Percentiles rank a stretch among this genome's conserved stretches.
phyloP scores from a whole-genome alignment of 2,329 filamentous ascomycete genomes.

The Cytospora piceicola region DNA sequence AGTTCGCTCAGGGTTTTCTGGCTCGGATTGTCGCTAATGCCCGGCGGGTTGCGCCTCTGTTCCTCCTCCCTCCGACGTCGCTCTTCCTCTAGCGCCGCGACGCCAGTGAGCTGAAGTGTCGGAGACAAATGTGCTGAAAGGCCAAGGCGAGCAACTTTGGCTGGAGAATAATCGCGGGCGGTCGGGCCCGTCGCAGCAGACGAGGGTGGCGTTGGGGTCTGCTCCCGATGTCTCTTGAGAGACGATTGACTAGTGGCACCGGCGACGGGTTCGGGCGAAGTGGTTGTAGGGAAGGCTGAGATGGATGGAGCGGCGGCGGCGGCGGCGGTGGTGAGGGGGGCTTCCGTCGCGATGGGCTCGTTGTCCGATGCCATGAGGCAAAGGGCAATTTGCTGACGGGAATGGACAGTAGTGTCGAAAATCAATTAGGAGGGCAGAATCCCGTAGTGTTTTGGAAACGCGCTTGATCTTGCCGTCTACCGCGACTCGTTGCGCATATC shows the following conservation, averaged over 20 bases:
- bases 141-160: conserved; percentile 56
- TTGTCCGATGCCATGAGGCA: conserved; percentile 57
- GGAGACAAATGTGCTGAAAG: conserved; percentile 48
- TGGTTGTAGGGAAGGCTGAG: conserved; percentile 42
- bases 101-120: conserved; percentile 53
- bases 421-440: conserved; percentile 3
- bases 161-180: conserved; percentile 52
- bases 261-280: conserved; percentile 47
- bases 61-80: conserved; percentile 53
- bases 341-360: conserved; percentile 56
- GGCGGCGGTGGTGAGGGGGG: conserved; percentile 46
- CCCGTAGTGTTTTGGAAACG: conserved; percentile 10
- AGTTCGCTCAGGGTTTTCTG: conserved; percentile 58
- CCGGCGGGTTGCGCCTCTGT: conserved; percentile 46
- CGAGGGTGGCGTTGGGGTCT: conserved; percentile 43
- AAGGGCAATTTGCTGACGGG: conserved; percentile 8
- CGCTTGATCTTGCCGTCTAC: conserved; percentile 15
- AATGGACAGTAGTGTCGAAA: neutral
- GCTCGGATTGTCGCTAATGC: conserved; percentile 57
- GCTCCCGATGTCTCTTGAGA: conserved; percentile 54
- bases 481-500: conserved; percentile 27
- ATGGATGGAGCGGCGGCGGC: conserved; percentile 40
- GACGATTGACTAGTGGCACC: conserved; percentile 44
- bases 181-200: conserved; percentile 35
- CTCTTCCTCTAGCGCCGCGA: conserved; percentile 59